Conservation (phyloP, 2,329 filamentous ascomycete species). For the Phoma herbarum region DNA sequence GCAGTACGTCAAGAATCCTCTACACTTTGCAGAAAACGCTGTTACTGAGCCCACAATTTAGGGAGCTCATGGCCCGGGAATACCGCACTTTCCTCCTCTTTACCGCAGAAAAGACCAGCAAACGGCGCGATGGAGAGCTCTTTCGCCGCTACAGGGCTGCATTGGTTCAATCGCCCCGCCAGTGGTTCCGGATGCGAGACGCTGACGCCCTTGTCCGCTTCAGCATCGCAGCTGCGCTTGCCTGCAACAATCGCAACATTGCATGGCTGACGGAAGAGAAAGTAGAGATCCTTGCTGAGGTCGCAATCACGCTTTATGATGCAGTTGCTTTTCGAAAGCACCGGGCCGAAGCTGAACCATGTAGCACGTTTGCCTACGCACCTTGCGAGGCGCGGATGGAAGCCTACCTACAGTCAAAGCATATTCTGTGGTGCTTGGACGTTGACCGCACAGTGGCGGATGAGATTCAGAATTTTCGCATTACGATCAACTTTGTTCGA, state of each 20-base stretch:
- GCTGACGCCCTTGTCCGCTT: background rate
- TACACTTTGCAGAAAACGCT: no score
- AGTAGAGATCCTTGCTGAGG: background rate
- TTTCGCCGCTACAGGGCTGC: background rate
- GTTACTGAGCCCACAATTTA: no score
- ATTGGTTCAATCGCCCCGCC: background rate
- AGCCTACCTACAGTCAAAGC: no score
- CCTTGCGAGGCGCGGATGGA: background rate
- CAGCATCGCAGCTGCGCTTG: background rate
- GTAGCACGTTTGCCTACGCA: background rate
- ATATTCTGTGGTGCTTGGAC: no score
- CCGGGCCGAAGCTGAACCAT: background rate
- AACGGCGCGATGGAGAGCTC: background rate
- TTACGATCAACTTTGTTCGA: background rate
- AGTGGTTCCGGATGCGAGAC: background rate
- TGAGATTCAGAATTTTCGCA: no score
- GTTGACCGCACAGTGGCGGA: no score
- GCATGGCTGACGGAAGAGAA: background rate
- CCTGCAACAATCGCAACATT: background rate
- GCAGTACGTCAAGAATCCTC: no score
- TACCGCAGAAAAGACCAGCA: background rate
- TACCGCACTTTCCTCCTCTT: background rate
- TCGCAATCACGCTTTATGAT: background rate
- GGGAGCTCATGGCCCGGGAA: background rate
- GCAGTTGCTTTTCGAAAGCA: background rate